Percentiles rank a stretch among this genome's conserved stretches.
Conservation (phyloP, 2,329 filamentous ascomycete species). For the Fusarium virguliforme region DNA sequence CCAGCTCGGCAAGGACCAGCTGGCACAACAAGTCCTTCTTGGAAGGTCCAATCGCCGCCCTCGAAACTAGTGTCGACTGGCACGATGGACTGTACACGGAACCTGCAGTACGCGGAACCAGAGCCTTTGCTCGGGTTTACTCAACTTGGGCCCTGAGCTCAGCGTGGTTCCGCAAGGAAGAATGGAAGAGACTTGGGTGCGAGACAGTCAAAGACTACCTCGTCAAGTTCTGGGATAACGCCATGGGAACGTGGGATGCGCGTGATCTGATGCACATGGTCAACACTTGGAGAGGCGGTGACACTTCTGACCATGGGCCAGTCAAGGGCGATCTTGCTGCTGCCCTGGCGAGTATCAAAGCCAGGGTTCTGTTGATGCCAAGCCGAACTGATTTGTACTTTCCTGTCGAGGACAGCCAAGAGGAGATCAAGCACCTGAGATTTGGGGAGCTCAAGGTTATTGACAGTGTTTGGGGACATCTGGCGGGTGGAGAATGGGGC, state of each 20-base stretch:
- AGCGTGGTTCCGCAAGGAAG: background rate
- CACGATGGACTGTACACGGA: background rate
- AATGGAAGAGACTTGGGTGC: background rate
- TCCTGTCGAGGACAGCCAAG: background rate
- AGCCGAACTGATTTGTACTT: background rate
- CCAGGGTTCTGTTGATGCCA: background rate
- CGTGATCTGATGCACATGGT: background rate
- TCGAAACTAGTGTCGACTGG: background rate
- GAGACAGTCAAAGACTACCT: background rate
- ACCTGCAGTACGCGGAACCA: background rate
- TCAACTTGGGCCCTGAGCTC: slow-evolving; percentile 4
- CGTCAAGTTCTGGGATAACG: background rate
- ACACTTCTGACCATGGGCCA: background rate
- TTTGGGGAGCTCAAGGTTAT: background rate
- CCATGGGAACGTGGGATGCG: slow-evolving; percentile 2
- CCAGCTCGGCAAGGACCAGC: background rate
- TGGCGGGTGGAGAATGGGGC: background rate
- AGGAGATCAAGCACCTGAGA: background rate
- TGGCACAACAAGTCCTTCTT: background rate
- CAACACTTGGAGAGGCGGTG: background rate
- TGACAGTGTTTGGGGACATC: background rate
- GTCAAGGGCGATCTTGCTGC: background rate
- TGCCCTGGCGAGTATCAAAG: background rate
- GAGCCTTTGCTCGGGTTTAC: background rate
- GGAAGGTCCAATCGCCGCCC: background rate